Evolutionary conservation across 2,329 filamentous ascomycete genomes (phyloP).

Genomic region (Talaromyces piceae): DNA sequence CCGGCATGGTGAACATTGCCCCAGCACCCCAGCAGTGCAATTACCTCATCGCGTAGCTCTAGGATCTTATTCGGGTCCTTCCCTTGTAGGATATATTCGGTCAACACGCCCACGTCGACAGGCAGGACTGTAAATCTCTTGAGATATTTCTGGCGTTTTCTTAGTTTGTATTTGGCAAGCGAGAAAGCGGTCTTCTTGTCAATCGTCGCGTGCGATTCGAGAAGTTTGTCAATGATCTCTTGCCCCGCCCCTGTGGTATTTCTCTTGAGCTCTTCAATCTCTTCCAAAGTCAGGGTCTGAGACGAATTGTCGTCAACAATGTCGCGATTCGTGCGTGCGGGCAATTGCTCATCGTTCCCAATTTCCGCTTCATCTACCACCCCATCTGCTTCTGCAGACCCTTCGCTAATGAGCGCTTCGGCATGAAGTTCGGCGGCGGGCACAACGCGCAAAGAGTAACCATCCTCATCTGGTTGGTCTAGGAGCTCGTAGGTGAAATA

Average conservation of each 20-base stretch:
- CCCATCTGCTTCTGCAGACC: slow-evolving; percentile 27
- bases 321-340: slow-evolving; percentile 56
- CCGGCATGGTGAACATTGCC: slow-evolving; percentile 75
- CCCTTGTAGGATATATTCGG: slow-evolving; percentile 70
- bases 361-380: slow-evolving; percentile 29
- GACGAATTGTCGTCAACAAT: slow-evolving; percentile 57
- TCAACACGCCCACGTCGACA: slow-evolving; percentile 68
- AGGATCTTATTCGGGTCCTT: slow-evolving; percentile 74
- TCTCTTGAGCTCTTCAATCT: slow-evolving; percentile 65
- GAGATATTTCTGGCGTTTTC: slow-evolving; percentile 92
- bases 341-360: slow-evolving; percentile 30
- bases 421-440: slow-evolving; percentile 75
- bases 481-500: slow-evolving; percentile 85
- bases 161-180: slow-evolving; percentile 87
- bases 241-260: slow-evolving; percentile 71
- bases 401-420: slow-evolving; percentile 56
- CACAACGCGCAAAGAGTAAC: slow-evolving; percentile 65
- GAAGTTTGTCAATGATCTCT: slow-evolving; percentile 85
- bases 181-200: slow-evolving; percentile 94
- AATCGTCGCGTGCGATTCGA: slow-evolving; percentile 79
- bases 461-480: slow-evolving; percentile 58
- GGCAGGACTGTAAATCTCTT: slow-evolving; percentile 79
- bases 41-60: slow-evolving; percentile 76
- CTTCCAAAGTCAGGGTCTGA: slow-evolving; percentile 66
- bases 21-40: slow-evolving; percentile 79